A percentile compares a stretch with the other conserved stretches of the same genome.
Evolutionary conservation across 2,329 filamentous ascomycete genomes (phyloP).

Genomic region (Hymenoscyphus linearis): DNA sequence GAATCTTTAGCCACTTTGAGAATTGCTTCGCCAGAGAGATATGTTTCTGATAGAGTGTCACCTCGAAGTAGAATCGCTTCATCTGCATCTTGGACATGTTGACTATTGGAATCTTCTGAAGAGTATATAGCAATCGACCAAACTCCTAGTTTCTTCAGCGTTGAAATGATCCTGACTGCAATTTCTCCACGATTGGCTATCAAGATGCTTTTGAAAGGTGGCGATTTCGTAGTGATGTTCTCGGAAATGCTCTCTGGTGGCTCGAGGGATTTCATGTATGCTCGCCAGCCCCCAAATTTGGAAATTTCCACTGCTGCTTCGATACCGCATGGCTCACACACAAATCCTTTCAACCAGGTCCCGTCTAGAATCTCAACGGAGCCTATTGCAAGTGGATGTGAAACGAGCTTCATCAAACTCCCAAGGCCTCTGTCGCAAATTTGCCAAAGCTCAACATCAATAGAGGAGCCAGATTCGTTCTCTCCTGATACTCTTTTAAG

Average conservation of each 20-base stretch:
- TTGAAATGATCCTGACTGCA: constrained; percentile 40
- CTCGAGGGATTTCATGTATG: constrained; percentile 2
- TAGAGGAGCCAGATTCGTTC: constrained; percentile 22
- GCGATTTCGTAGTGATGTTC: not conserved
- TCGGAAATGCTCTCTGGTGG: not conserved
- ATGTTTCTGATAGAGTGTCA: constrained; percentile 10
- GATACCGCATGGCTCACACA: constrained; percentile 31
- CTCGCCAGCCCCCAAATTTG: constrained; percentile 5
- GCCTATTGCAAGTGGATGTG: constrained; percentile 34
- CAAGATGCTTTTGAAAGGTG: constrained; percentile 2
- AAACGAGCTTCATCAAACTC: constrained; percentile 33
- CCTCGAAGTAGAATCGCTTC: constrained; percentile 8
- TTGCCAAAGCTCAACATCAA: constrained; percentile 36
- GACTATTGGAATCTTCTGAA: not conserved
- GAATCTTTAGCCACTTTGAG: constrained; percentile 9
- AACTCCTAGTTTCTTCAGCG: constrained; percentile 13
- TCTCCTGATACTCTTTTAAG: constrained; percentile 26
- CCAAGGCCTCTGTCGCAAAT: constrained; percentile 30
- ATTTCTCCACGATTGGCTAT: constrained; percentile 50
- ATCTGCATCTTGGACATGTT: constrained; percentile 41
- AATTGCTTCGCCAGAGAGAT: constrained; percentile 9
- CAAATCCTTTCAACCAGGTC: constrained; percentile 34
- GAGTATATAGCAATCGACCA: constrained; percentile 49
- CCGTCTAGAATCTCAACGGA: constrained; percentile 33
- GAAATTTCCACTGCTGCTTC: not conserved